phyloP scores from a whole-genome alignment of 1,284 basidiomycete genomes.

The Rhodotorula sp. region DNA sequence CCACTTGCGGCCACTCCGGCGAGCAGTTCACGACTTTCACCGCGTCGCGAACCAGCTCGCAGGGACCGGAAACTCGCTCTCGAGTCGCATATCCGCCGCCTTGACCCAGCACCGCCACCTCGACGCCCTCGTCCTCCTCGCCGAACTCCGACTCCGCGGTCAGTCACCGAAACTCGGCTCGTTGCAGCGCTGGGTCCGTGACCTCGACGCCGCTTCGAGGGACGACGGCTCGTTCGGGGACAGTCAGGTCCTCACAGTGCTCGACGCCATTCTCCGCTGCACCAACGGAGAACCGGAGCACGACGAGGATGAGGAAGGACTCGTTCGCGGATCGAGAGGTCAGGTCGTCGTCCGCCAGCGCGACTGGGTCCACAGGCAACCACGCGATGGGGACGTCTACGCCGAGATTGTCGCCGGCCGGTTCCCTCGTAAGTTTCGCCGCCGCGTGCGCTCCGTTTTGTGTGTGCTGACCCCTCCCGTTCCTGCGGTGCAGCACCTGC shows the following conservation, averaged over 20 bases:
- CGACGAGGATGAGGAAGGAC: slow-evolving; percentile 13
- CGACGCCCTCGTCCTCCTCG: slow-evolving; percentile 57
- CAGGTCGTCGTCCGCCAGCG: slow-evolving; percentile 30
- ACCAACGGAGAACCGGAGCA: slow-evolving; percentile 30
- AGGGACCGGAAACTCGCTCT: slow-evolving; percentile 50
- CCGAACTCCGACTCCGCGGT: slow-evolving; percentile 57
- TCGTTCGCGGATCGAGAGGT: slow-evolving; percentile 21
- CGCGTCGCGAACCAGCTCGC: slow-evolving; percentile 10
- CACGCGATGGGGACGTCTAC: slow-evolving; percentile 13
- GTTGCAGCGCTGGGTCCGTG: slow-evolving; percentile 60
- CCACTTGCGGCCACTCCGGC: slow-evolving; percentile 19
- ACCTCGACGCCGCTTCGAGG: slow-evolving; percentile 57
- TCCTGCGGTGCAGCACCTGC: not conserved
- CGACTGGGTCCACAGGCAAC: slow-evolving; percentile 31
- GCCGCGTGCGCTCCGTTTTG: no score
- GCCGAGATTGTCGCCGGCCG: slow-evolving; percentile 18
- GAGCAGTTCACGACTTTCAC: slow-evolving; percentile 35
- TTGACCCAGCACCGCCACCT: slow-evolving; percentile 53
- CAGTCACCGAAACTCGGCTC: slow-evolving; percentile 59
- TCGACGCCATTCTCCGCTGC: slow-evolving; percentile 58
- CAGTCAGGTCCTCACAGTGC: slow-evolving; percentile 53
- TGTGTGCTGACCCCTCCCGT: not conserved
- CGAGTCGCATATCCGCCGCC: slow-evolving; percentile 56
- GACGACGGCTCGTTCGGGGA: slow-evolving; percentile 48
- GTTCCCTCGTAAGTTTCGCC: slow-evolving; percentile 10